phyloP scores from a whole-genome alignment of 148 eudicot genomes.

The Selenicereus undatus region DNA sequence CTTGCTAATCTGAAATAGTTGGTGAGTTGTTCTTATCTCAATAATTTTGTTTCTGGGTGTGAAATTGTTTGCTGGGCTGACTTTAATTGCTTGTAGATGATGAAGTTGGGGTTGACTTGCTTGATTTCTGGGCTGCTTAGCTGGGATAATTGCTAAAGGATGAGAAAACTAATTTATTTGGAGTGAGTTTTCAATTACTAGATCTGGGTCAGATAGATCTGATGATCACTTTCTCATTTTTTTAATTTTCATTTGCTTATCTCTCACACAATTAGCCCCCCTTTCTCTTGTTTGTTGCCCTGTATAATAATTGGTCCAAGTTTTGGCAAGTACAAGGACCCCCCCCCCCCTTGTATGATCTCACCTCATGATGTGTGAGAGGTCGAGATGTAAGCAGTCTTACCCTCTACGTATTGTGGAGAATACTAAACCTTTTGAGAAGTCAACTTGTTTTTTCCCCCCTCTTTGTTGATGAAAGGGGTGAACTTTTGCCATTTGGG shows the following conservation, averaged over 20 bases:
- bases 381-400: background rate
- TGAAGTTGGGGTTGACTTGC: constrained; percentile 23
- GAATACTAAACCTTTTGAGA: background rate
- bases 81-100: constrained; percentile 11
- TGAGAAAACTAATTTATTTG: background rate
- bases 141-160: background rate
- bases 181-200: constrained; percentile 11
- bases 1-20: background rate
- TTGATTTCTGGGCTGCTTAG: constrained; percentile 13
- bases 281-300: background rate
- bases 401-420: background rate
- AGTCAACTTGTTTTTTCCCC: background rate
- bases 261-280: background rate
- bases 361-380: background rate
- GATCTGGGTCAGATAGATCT: constrained; percentile 24
- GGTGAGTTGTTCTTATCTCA: background rate
- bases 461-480: background rate
- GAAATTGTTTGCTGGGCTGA: background rate
- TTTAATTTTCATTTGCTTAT: background rate
- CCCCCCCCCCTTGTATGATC: background rate
- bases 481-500: background rate
- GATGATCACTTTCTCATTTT: constrained; percentile 3
- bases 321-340: background rate
- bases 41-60: background rate
- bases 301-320: background rate